Percentiles rank a stretch among this genome's conserved stretches.
Conservation (phyloP, 2,329 filamentous ascomycete genomes). For the Sclerotinia nivalis region DNA sequence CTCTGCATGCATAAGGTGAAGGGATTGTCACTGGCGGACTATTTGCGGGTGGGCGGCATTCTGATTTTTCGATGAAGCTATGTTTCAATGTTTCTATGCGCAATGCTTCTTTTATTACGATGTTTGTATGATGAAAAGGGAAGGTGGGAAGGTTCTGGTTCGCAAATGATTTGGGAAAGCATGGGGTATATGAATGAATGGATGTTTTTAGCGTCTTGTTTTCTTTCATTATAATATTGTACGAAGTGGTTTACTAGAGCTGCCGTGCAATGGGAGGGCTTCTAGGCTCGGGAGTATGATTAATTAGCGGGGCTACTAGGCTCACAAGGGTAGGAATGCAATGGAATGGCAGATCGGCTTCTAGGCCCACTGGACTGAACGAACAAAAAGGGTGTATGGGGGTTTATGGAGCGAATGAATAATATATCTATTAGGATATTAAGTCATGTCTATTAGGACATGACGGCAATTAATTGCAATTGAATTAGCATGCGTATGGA, state of each 20-base stretch:
- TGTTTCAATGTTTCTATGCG: constrained; percentile 22
- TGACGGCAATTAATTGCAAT: constrained; percentile 11
- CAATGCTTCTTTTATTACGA: constrained; percentile 21
- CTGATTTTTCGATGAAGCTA: constrained; percentile 23
- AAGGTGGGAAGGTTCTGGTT: constrained; percentile 5
- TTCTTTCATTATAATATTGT: constrained; percentile 17
- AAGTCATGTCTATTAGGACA: neutral
- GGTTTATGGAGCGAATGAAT: neutral
- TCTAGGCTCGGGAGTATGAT: constrained; percentile 14
- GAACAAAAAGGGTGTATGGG: neutral
- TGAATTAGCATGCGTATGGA: constrained; percentile 18
- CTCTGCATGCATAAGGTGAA: constrained; percentile 20
- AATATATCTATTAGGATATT: constrained; percentile 16
- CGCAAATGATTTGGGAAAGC: constrained; percentile 17
- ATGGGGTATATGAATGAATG: constrained; percentile 19
- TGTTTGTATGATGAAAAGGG: constrained; percentile 20
- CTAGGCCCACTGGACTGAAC: constrained; percentile 5
- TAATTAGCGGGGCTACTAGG: constrained; percentile 17
- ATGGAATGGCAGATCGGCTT: constrained; percentile 3
- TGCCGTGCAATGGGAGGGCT: constrained; percentile 19
- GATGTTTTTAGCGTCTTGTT: constrained; percentile 16
- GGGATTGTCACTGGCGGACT: constrained; percentile 19
- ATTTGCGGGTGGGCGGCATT: constrained; percentile 17
- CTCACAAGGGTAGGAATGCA: neutral
- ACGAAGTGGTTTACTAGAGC: constrained; percentile 16